Conservation (phyloP, 192 early-diverging fungal species). For the Phycomyces nitens region DNA sequence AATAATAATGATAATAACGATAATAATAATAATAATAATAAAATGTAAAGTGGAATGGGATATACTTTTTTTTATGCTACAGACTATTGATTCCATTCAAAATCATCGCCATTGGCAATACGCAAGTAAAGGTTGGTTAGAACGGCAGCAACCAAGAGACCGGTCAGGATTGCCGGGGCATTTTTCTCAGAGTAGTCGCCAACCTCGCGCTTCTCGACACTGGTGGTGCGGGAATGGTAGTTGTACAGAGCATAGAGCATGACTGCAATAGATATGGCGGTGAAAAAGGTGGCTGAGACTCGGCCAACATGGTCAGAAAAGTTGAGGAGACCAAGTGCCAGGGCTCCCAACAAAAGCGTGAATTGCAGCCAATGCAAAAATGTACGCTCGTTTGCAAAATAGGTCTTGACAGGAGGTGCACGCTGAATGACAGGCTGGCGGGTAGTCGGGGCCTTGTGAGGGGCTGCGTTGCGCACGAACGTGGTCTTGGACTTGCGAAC, state of each 20-base stretch:
- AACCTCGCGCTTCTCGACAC: constrained; percentile 60
- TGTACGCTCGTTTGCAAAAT: constrained; percentile 92
- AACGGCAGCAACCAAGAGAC: constrained; percentile 62
- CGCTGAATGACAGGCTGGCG: constrained; percentile 60
- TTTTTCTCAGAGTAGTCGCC: constrained; percentile 76
- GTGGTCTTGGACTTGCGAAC: constrained; percentile 32
- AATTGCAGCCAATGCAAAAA: constrained; percentile 89
- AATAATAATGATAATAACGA: neutral
- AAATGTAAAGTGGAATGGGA: neutral
- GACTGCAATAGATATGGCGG: constrained; percentile 63
- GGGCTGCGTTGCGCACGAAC: constrained; percentile 3
- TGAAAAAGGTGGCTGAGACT: constrained; percentile 69
- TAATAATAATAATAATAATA: neutral
- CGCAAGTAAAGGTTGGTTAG: constrained; percentile 64
- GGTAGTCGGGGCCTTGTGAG: constrained; percentile 41
- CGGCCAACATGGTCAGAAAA: constrained; percentile 73
- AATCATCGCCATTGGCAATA: neutral
- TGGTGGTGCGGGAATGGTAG: constrained; percentile 73
- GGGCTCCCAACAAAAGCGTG: constrained; percentile 63
- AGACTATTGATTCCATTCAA: neutral
- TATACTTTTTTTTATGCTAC: too few species aligned
- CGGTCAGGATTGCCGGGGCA: constrained; percentile 68
- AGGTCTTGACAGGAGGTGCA: constrained; percentile 80
- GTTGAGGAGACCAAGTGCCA: constrained; percentile 74
- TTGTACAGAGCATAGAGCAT: constrained; percentile 77